Base-by-base conservation (phyloP, 1,284 basidiomycete genomes). In the Papiliotrema laurentii region DNA sequence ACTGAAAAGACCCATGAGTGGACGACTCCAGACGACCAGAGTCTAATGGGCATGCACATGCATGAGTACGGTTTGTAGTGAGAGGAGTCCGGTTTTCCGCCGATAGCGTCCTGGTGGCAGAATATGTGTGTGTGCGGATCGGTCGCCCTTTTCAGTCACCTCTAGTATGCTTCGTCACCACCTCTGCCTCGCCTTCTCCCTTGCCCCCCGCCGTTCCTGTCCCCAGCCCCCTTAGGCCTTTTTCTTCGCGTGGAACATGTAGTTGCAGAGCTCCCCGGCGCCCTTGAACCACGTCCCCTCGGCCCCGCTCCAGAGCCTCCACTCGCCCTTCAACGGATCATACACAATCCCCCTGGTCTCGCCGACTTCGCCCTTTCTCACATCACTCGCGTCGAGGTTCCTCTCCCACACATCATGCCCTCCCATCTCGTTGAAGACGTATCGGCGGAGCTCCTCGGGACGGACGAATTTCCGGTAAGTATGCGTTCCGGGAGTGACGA, bases 401-500 rank as follows among this genome's bases (percentile, higher is more conserved):
- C 55, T 30, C 58, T 63, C 57, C 72, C 58, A 71, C 37, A 50
- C 66, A 49, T 49, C 74, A 71, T 70, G 53, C 3, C 72, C 72
- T 58, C 77, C 66, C 77, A 81, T 64, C 59, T 82, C 72, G 27
- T 69, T 75, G 47, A 81, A 78, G 74, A 98, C 94, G 75, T 89
- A 97, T 9, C 79, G 79, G 30, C 87, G 75, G n/a, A 99, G 80
- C 69, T 99, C 94, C 0, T 79, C 77, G 1, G 94, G 90, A 58
- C 89, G 87, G 66, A 99, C 79, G 71, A 83, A 99, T 74, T 99
- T 97, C 34, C 80, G 78, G 67, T 89, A 87, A 0, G 89, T 91
- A 72, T 99, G 96, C 4, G 96, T 98, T 2, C 94, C 93, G 0
- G 81, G 81, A 0, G 87, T 79, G 44, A 98, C 96, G 59, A 90